Evolutionary conservation across 78 protist genomes (phyloP).

Genomic region (Dictyostelium purpureum): DNA sequence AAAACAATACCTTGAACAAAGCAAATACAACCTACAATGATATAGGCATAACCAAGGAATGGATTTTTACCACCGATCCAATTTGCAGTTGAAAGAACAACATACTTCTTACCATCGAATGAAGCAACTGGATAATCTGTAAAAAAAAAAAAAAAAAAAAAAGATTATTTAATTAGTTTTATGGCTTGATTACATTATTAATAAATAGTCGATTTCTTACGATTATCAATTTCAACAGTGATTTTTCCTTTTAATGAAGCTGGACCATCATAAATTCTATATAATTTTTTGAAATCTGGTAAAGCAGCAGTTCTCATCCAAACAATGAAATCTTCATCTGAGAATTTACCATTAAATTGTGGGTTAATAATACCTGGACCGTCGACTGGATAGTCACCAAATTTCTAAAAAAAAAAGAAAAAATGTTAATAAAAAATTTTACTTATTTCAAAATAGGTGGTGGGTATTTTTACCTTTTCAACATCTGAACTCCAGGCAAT

Average conservation of each 20-base stretch:
- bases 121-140: constrained; percentile 80
- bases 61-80: constrained; percentile 98
- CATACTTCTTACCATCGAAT: constrained; percentile 90
- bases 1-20: constrained; percentile 86
- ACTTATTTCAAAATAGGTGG: no score
- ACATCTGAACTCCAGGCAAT: constrained; percentile 93
- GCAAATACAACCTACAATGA: constrained; percentile 89
- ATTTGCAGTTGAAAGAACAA: constrained; percentile 93
- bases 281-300: constrained; percentile 96
- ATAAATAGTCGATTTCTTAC: constrained; percentile 14
- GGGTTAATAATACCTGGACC: constrained; percentile 32
- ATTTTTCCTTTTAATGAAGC: constrained; percentile 6
- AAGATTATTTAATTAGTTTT: not conserved
- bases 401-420: no score
- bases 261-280: constrained; percentile 40
- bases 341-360: constrained; percentile 81
- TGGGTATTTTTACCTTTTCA: no score
- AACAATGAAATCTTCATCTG: constrained; percentile 94
- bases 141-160: not conserved
- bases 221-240: not conserved
- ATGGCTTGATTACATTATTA: not conserved
- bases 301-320: constrained; percentile 98
- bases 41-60: constrained; percentile 93
- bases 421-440: no score
- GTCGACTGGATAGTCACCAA: constrained; percentile 65